These are phyloP conservation scores for Citrullus amarus DNA, from an alignment of 306 rosid species.

Conservation along the genomic window DNA sequence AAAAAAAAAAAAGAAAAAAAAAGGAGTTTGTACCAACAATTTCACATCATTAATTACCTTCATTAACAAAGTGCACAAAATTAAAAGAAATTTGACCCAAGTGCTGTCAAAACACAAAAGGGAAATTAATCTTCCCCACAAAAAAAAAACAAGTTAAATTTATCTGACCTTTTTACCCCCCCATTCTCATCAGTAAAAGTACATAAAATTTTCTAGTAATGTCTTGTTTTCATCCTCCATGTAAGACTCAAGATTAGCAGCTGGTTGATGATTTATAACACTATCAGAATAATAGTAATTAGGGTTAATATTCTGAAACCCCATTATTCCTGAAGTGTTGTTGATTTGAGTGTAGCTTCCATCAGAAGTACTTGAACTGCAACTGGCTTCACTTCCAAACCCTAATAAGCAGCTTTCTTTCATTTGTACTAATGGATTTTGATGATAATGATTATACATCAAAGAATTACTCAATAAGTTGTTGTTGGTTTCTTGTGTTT, in stretches of 20 bases:
- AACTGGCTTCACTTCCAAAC: slow-evolving; percentile 1
- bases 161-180: background rate
- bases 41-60: slow-evolving; percentile 18
- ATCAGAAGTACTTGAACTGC: background rate
- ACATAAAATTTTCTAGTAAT: background rate
- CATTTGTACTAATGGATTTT: background rate
- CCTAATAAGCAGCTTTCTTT: background rate
- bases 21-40: slow-evolving; percentile 16
- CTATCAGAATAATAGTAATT: background rate
- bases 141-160: background rate
- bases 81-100: slow-evolving; percentile 28
- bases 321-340: background rate
- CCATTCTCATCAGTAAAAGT: background rate
- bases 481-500: background rate
- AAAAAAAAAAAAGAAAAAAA: too few species aligned
- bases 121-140: slow-evolving; percentile 22
- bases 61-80: slow-evolving; percentile 31
- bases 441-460: background rate
- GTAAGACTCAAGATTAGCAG: background rate
- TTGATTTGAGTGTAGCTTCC: slow-evolving; percentile 1
- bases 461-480: background rate
- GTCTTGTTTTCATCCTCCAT: slow-evolving; percentile 3
- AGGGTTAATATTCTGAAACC: background rate
- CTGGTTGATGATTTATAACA: background rate
- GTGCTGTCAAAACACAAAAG: slow-evolving; percentile 39